phyloP scores from a whole-genome alignment of 805 yeast genomes.

The Ogataea trehaloabstinens region DNA sequence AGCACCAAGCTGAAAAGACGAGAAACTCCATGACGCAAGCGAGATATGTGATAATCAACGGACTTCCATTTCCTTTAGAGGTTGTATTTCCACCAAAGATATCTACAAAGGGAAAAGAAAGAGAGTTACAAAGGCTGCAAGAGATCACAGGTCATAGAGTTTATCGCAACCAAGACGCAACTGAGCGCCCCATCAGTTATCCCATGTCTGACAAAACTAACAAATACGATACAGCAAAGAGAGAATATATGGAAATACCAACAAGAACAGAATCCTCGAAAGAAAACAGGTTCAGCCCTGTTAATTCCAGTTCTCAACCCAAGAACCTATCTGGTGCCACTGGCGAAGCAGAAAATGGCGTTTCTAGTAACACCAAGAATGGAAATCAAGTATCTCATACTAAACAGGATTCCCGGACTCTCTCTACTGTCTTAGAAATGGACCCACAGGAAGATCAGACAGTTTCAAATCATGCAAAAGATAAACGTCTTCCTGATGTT shows the following conservation, averaged over 20 bases:
- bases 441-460: neutral
- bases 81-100: conserved; percentile 29
- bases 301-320: neutral
- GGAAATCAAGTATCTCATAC: neutral
- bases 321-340: neutral
- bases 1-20: conserved; percentile 6
- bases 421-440: conserved; percentile 9
- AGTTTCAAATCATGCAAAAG: too few species aligned
- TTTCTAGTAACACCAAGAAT: neutral
- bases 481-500: neutral
- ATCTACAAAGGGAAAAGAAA: conserved; percentile 11
- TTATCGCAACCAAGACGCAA: conserved; percentile 4
- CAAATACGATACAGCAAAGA: neutral
- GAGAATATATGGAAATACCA: neutral
- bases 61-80: conserved; percentile 28
- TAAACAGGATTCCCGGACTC: conserved; percentile 6
- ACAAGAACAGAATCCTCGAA: neutral
- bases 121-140: conserved; percentile 1
- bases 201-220: neutral
- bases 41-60: conserved; percentile 24
- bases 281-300: neutral
- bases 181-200: neutral
- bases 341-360: neutral
- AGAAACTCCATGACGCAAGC: conserved; percentile 6
- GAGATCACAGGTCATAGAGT: conserved; percentile 4